Evolutionary conservation across 2,329 filamentous ascomycete genomes (phyloP).

Genomic region (Diaporthe ilicicola): DNA sequence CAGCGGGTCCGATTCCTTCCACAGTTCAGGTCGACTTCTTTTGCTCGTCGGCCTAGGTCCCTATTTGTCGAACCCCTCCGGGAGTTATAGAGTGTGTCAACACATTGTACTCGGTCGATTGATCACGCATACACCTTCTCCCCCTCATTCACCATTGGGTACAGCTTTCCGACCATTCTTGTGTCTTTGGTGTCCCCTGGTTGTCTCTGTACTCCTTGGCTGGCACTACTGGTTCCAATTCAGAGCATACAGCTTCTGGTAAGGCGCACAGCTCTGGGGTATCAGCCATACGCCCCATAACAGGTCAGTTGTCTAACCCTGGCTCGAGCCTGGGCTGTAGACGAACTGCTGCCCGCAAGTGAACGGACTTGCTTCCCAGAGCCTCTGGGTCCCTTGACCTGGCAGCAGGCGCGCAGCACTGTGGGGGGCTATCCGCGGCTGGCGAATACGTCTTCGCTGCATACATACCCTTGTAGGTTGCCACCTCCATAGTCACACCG

Average conservation of each 20-base stretch:
- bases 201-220: neutral
- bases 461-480: slow-evolving; percentile 23
- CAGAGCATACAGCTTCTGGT: neutral
- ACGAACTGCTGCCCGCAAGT: slow-evolving; percentile 1
- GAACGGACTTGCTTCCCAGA: neutral
- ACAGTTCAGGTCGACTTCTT: neutral
- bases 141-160: neutral
- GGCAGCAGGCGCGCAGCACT: slow-evolving; percentile 16
- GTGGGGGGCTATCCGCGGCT: slow-evolving; percentile 14
- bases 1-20: neutral
- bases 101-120: neutral
- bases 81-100: neutral
- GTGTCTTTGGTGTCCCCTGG: neutral
- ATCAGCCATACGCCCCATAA: neutral
- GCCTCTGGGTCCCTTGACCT: slow-evolving; percentile 5
- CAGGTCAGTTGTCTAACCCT: neutral
- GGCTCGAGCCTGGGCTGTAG: neutral
- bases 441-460: slow-evolving; percentile 24
- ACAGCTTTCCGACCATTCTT: neutral
- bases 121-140: neutral
- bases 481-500: slow-evolving; percentile 28
- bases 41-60: neutral
- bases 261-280: neutral
- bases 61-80: neutral
- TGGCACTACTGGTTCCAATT: neutral